These are phyloP conservation scores for Beta vulgaris DNA, from an alignment of 148 eudicot species.

Conservation along the genomic window DNA sequence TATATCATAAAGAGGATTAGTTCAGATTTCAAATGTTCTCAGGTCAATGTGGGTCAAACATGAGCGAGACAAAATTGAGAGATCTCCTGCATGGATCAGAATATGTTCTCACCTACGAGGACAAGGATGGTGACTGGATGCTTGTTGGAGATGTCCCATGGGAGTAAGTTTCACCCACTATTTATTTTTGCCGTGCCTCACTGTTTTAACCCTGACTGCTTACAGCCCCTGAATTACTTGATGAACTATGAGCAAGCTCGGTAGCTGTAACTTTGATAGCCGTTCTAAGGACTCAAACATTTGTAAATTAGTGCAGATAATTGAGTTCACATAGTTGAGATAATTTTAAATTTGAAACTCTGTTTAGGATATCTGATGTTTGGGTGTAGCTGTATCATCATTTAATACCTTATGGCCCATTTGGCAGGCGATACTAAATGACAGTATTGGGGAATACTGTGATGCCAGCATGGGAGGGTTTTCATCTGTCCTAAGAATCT, in stretches of 20 bases:
- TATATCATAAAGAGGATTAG: slow-evolving; percentile 13
- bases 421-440: too few relatives aligned
- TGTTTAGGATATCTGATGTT: not conserved
- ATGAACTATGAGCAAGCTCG: not conserved
- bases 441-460: too few relatives aligned
- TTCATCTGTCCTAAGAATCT: not conserved
- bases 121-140: slow-evolving; percentile 88
- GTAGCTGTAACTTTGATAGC: not conserved
- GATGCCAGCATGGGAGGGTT: not conserved
- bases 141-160: slow-evolving; percentile 83
- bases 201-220: not conserved
- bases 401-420: too few relatives aligned
- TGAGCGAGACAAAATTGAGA: slow-evolving; percentile 73
- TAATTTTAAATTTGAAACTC: too few relatives aligned
- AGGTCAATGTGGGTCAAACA: slow-evolving; percentile 56
- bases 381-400: not conserved
- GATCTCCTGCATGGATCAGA: slow-evolving; percentile 89
- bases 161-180: slow-evolving; percentile 45
- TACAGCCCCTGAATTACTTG: not conserved
- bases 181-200: not conserved
- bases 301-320: not conserved
- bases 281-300: not conserved
- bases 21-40: slow-evolving; percentile 17
- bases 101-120: slow-evolving; percentile 86
- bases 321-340: not conserved